A percentile compares a stretch with the other conserved stretches of the same genome.
phyloP scores from a whole-genome alignment of 2,329 filamentous ascomycete genomes.

The Botrytis pseudocinerea region DNA sequence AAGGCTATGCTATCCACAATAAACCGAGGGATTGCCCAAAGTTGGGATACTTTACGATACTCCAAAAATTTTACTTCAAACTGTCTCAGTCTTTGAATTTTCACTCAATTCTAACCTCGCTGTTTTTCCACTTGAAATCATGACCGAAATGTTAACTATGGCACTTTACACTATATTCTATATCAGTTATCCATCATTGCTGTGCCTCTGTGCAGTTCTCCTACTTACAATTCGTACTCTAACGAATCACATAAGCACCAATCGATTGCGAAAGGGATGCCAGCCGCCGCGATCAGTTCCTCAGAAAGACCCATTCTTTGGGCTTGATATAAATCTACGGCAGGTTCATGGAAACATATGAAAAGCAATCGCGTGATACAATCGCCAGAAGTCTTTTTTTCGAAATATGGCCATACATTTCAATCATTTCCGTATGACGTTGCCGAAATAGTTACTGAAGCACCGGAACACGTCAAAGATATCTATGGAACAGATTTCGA shows the following conservation, averaged over 20 bases:
- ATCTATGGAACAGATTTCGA: conserved; percentile 23
- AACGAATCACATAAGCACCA: not conserved
- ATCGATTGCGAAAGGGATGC: not conserved
- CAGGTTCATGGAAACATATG: conserved; percentile 30
- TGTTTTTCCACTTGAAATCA: no score
- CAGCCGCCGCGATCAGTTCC: not conserved
- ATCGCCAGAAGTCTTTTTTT: not conserved
- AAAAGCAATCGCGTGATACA: conserved; percentile 14
- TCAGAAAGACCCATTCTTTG: conserved; percentile 7
- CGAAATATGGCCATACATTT: conserved; percentile 14
- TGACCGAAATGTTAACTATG: not conserved
- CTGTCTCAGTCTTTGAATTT: not conserved
- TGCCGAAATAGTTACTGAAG: conserved; percentile 25
- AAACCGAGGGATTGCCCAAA: not conserved
- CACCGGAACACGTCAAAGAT: conserved; percentile 23
- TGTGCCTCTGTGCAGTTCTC: not conserved
- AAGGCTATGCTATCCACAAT: not conserved
- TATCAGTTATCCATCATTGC: not conserved
- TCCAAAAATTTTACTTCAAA: not conserved
- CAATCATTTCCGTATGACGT: conserved; percentile 3
- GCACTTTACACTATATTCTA: not conserved
- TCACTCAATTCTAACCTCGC: not conserved
- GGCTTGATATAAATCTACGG: conserved; percentile 7
- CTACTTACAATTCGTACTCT: not conserved
- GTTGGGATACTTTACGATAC: not conserved